These are phyloP conservation scores for Lablab purpureus DNA, from an alignment of 306 rosid genomes.

Conservation along the genomic window DNA sequence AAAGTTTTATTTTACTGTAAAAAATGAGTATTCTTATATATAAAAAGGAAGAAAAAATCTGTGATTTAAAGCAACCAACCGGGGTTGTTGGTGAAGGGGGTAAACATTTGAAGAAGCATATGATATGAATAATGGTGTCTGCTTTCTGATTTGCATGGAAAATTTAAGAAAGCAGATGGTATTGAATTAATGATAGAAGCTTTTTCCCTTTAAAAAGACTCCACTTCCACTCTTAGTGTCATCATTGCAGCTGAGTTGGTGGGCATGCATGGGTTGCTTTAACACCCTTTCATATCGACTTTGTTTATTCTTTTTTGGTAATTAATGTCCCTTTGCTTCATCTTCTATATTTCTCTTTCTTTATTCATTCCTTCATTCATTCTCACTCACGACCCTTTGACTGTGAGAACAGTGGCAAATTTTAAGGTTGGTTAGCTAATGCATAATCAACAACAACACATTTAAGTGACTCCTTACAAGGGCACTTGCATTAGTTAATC, in stretches of 20 bases:
- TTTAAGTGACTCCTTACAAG: background rate
- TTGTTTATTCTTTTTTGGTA: constrained; percentile 59
- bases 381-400: constrained; percentile 44
- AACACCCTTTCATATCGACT: constrained; percentile 48
- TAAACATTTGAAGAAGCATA: background rate
- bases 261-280: constrained; percentile 58
- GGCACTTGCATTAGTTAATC: background rate
- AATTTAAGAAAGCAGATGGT: constrained; percentile 1
- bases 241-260: constrained; percentile 75
- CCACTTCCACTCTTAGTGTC: constrained; percentile 66
- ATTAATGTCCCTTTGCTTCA: constrained; percentile 61
- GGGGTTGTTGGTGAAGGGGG: constrained; percentile 7
- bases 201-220: constrained; percentile 46
- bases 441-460: constrained; percentile 6
- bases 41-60: background rate
- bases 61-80: background rate
- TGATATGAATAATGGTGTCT: background rate
- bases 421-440: constrained; percentile 12
- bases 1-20: too few species aligned
- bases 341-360: constrained; percentile 54
- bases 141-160: constrained; percentile 11
- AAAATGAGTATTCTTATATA: too few species aligned
- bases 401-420: constrained; percentile 32
- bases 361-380: constrained; percentile 8
- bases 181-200: constrained; percentile 19